Conservation (phyloP, 164 flowering plant species). For the Tinospora cordifolia region DNA sequence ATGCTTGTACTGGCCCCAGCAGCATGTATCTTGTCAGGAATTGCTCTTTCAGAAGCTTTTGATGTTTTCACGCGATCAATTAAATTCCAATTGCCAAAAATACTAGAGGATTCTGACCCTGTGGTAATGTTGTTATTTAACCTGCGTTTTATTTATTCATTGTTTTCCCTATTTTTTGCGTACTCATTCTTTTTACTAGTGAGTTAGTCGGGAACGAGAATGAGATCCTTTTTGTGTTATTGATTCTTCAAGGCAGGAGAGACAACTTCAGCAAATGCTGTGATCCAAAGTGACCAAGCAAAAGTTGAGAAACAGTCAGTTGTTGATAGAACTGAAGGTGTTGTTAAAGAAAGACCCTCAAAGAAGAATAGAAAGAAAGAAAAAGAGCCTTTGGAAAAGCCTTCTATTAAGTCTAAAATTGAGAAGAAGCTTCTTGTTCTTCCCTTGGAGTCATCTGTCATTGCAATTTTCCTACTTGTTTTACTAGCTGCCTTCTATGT, state of each 20-base stretch:
- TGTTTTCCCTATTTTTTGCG: constrained; percentile 4
- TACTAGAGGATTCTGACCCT: constrained; percentile 21
- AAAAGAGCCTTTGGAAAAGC: constrained; percentile 54
- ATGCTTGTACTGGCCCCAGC: constrained; percentile 99
- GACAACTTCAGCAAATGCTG: constrained; percentile 25
- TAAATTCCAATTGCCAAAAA: constrained; percentile 59
- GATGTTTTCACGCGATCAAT: constrained; percentile 80
- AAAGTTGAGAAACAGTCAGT: constrained; percentile 28
- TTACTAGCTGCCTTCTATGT: constrained; percentile 93
- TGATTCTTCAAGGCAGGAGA: constrained; percentile 65
- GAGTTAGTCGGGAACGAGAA: constrained; percentile 4
- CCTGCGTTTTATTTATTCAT: too few relatives aligned
- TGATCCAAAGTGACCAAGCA: constrained; percentile 33
- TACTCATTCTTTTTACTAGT: constrained; percentile 4
- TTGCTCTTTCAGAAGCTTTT: constrained; percentile 94
- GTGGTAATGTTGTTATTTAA: constrained; percentile 39
- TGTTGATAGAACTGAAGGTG: constrained; percentile 48
- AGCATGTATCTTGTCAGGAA: constrained; percentile 96
- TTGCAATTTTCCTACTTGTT: constrained; percentile 65
- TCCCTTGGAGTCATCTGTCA: constrained; percentile 70
- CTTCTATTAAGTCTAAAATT: constrained; percentile 37
- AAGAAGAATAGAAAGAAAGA: constrained; percentile 76
- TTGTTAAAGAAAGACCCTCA: constrained; percentile 55
- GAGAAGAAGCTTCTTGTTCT: constrained; percentile 71
- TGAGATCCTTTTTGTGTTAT: constrained; percentile 18